Evolutionary conservation across 2,329 filamentous ascomycete species (phyloP).

Genomic region (Cryoendolithus antarcticus): DNA sequence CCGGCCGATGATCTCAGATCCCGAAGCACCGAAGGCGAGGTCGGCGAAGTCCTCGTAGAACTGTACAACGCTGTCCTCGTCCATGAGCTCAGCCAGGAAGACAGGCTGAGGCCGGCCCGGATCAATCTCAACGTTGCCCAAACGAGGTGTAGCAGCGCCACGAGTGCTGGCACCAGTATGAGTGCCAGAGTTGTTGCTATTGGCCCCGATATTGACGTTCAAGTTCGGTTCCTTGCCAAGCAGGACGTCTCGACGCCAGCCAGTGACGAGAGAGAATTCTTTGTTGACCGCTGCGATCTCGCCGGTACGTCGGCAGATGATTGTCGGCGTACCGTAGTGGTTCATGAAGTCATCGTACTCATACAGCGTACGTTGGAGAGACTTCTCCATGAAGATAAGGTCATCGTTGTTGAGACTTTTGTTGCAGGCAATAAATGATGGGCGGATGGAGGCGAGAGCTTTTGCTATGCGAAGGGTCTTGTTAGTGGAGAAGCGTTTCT

Average conservation of each 20-base stretch:
- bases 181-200: slow-evolving; percentile 26
- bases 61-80: slow-evolving; percentile 83
- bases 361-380: slow-evolving; percentile 81
- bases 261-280: slow-evolving; percentile 90
- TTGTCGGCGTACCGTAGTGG: slow-evolving; percentile 75
- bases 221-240: slow-evolving; percentile 77
- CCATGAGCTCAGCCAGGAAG: slow-evolving; percentile 82
- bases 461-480: slow-evolving; percentile 76
- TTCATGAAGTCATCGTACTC: slow-evolving; percentile 91
- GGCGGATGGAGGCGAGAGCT: slow-evolving; percentile 76
- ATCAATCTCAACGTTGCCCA: slow-evolving; percentile 17
- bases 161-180: slow-evolving; percentile 33
- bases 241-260: slow-evolving; percentile 83
- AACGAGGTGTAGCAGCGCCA: slow-evolving; percentile 35
- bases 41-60: slow-evolving; percentile 95
- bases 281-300: slow-evolving; percentile 94
- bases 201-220: slow-evolving; percentile 62
- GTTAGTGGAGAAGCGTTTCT: slow-evolving; percentile 62
- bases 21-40: slow-evolving; percentile 81
- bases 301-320: slow-evolving; percentile 83
- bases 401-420: slow-evolving; percentile 77
- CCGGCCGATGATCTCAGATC: slow-evolving; percentile 63
- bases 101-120: slow-evolving; percentile 55
- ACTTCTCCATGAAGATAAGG: slow-evolving; percentile 94
- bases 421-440: slow-evolving; percentile 84